Evolutionary conservation across 345 rosid genomes (phyloP).

Genomic region (Euphorbia pulcherrima): DNA sequence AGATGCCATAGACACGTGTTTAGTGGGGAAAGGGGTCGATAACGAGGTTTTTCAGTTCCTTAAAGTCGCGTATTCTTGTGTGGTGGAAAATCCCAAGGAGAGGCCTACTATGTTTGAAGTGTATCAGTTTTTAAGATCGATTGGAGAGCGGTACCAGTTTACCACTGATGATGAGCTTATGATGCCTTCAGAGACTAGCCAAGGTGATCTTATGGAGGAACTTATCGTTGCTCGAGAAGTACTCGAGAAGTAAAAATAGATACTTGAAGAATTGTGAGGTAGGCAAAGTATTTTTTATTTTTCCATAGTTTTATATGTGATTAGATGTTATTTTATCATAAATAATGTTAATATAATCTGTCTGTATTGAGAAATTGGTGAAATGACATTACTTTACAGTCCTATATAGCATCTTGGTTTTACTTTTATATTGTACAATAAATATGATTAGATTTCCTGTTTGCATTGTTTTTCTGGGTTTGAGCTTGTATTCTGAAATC

Average conservation of each 20-base stretch:
- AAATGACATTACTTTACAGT: conserved; percentile 19
- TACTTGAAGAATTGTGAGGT: conserved; percentile 21
- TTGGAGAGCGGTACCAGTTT: conserved; percentile 77
- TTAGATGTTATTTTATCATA: conserved; percentile 14
- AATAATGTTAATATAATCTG: conserved; percentile 28
- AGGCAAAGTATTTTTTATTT: conserved; percentile 12
- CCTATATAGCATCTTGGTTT: conserved; percentile 12
- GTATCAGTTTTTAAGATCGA: conserved; percentile 75
- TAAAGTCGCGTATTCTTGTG: conserved; percentile 80
- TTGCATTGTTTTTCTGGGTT: background rate
- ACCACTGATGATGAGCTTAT: conserved; percentile 62
- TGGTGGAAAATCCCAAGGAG: conserved; percentile 54
- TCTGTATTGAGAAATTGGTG: conserved; percentile 13
- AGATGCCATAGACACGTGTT: conserved; percentile 53
- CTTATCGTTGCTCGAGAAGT: conserved; percentile 69
- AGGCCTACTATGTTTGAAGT: conserved; percentile 90
- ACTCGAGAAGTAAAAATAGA: conserved; percentile 32
- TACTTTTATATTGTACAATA: background rate
- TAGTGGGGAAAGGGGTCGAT: conserved; percentile 62
- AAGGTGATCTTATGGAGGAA: conserved; percentile 55
- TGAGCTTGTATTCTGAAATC: background rate
- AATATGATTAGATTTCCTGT: conserved; percentile 4
- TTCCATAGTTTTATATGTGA: conserved; percentile 25
- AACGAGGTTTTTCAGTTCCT: conserved; percentile 70
- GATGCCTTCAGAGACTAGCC: conserved; percentile 58